phyloP scores from a whole-genome alignment of 805 yeast species.

The Saccharomycopsis fibuligera region DNA sequence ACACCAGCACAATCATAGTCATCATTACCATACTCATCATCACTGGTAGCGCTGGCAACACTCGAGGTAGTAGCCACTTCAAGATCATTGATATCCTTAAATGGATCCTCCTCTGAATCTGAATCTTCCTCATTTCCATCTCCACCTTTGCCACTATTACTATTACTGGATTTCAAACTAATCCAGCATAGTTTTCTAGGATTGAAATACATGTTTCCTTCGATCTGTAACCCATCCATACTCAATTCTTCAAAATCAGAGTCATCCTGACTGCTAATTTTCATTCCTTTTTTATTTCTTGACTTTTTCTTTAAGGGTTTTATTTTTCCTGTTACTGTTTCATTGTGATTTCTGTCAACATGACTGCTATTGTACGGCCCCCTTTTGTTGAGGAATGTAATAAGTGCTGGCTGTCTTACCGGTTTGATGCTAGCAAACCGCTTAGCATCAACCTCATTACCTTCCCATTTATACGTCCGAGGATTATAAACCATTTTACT shows the following conservation, averaged over 20 bases:
- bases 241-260: slow-evolving; percentile 19
- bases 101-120: slow-evolving; percentile 20
- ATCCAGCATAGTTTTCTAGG: slow-evolving; percentile 21
- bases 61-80: slow-evolving; percentile 2
- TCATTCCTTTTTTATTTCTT: slow-evolving; percentile 4
- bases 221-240: slow-evolving; percentile 20
- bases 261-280: slow-evolving; percentile 13
- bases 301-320: slow-evolving; percentile 6
- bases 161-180: slow-evolving; percentile 6
- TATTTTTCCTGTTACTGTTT: slow-evolving; percentile 6
- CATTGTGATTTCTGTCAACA: neutral
- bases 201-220: slow-evolving; percentile 22
- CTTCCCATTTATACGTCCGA: slow-evolving; percentile 19
- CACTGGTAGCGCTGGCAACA: neutral
- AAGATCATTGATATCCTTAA: slow-evolving; percentile 18
- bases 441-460: slow-evolving; percentile 19
- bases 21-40: slow-evolving; percentile 1
- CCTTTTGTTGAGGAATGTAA: slow-evolving; percentile 16
- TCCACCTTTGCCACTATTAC: neutral
- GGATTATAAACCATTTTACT: slow-evolving; percentile 20
- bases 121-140: neutral
- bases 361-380: neutral
- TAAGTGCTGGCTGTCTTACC: slow-evolving; percentile 14
- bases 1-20: too few species aligned
- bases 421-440: slow-evolving; percentile 14